These are phyloP conservation scores for Carex arenaria DNA, from an alignment of 202 grass and related monocot genomes.

Conservation along the genomic window DNA sequence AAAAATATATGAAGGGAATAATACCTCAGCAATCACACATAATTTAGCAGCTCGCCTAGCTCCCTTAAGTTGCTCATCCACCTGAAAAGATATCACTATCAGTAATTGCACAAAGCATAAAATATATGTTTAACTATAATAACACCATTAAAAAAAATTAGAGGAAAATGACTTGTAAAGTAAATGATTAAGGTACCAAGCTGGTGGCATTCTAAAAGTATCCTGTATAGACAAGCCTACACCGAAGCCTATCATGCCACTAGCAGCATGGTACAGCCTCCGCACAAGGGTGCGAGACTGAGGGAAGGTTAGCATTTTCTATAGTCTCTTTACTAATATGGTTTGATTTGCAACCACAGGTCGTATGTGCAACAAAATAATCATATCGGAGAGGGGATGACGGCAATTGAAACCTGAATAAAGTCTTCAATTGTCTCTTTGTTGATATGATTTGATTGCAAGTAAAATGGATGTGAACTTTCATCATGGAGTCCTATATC, in stretches of 20 bases:
- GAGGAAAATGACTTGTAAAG: not conserved
- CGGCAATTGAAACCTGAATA: constrained; percentile 41
- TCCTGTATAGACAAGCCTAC: not conserved
- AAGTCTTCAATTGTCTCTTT: constrained; percentile 51
- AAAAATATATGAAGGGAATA: not conserved
- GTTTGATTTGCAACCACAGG: not conserved
- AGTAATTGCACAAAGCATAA: not conserved
- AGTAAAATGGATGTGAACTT: constrained; percentile 24
- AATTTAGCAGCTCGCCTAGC: constrained; percentile 39
- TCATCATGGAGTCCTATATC: constrained; percentile 31
- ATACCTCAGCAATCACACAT: constrained; percentile 54
- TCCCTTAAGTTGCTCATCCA: constrained; percentile 48
- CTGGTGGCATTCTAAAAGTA: not conserved
- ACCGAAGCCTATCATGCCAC: no score
- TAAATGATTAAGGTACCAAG: not conserved
- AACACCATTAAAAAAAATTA: not conserved
- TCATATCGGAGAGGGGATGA: not conserved
- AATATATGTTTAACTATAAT: not conserved
- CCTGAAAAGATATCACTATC: constrained; percentile 25
- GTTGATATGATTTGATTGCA: constrained; percentile 47
- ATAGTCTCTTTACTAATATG: not conserved
- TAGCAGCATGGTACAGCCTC: not conserved
- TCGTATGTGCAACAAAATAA: not conserved
- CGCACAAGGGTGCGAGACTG: no score
- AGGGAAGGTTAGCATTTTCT: not conserved